Evolutionary conservation across 192 early-diverging fungal genomes (phyloP), one percentile per base, ranked within the genome.

Genomic region (Oehlia diaphana): DNA sequence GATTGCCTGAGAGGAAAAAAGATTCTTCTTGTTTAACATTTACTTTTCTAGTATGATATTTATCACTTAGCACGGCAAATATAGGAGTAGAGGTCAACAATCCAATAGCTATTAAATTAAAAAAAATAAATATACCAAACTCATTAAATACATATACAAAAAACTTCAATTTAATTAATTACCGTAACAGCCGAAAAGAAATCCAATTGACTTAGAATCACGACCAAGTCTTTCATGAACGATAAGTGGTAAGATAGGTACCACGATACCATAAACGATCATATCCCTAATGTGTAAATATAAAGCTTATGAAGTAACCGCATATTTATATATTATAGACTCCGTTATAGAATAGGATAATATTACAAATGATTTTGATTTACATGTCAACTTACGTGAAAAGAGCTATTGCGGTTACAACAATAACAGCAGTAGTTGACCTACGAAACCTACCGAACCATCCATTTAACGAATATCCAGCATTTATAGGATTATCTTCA

Each of bases 121-220:
- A 77, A 44, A 12, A 28, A 9, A 66, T 23, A 21, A 23, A 35
- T 37, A 42, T 21, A 69, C 21, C 4, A 42, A 39, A 9, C 7
- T 6, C 7, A 16, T 13, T 31, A 35, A 39, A 68, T 39, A 70
- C 23, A 39, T 9, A 7, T 42, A 37, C 13, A 62, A 14, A 2
- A 49, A 33, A 9, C 31, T 0, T 2, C 10, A 47, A 2, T 47
- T 47, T 47, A 47, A 47, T 65, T 63, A 16, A 49, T 76, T 89
- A 90, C 89, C 93, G 81, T 92, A 93, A 78, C 86, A 89, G 21
- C 91, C 92, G 81, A 93, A 92, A 35, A 94, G 86, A 23, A 94
- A 82, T 5, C 93, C 93, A 47, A 91, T 88, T 58, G 87, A 83
- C 9, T 83, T 83, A 13, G 88, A 86, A 76, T 85, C 84, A 72